Percentiles rank a stretch among this genome's conserved stretches.
Conservation (phyloP, 2,329 filamentous ascomycete species). For the Botrytis squamosa region DNA sequence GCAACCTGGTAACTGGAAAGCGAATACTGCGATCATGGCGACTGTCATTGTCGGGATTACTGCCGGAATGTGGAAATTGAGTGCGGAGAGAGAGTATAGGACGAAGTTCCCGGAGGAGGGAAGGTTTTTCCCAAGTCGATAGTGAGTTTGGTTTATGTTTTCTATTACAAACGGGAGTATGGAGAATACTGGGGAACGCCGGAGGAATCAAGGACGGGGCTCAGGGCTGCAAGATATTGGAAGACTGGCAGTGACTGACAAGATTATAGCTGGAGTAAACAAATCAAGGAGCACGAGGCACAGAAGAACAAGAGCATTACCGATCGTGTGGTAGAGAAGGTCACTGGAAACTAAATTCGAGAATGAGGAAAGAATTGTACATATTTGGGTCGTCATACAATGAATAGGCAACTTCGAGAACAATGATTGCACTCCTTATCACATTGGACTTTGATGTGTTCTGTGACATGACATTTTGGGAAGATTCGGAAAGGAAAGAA, state of each 20-base stretch:
- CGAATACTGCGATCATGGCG: slow-evolving; percentile 79
- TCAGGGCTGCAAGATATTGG: not conserved
- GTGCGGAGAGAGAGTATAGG: slow-evolving; percentile 71
- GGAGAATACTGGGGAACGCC: not conserved
- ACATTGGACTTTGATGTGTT: not conserved
- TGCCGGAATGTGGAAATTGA: slow-evolving; percentile 67
- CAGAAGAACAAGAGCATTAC: slow-evolving; percentile 46
- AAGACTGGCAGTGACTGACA: slow-evolving; percentile 34
- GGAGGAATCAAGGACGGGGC: not conserved
- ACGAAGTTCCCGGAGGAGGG: slow-evolving; percentile 73
- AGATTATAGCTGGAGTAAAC: slow-evolving; percentile 62
- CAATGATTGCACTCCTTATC: not conserved
- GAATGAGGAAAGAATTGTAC: slow-evolving; percentile 29
- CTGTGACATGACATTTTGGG: not conserved
- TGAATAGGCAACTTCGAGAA: slow-evolving; percentile 15
- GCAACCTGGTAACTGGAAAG: slow-evolving; percentile 91
- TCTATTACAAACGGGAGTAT: not conserved
- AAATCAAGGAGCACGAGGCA: slow-evolving; percentile 68
- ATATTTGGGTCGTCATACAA: slow-evolving; percentile 27
- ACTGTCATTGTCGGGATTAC: slow-evolving; percentile 66
- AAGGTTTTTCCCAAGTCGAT: slow-evolving; percentile 80
- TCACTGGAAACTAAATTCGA: not conserved
- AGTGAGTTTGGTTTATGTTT: slow-evolving; percentile 56
- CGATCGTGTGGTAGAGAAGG: slow-evolving; percentile 27
- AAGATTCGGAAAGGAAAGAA: not conserved